Base-by-base conservation (phyloP, 495 filamentous ascomycete genomes). In the Symbiotaphrina buchneri region DNA sequence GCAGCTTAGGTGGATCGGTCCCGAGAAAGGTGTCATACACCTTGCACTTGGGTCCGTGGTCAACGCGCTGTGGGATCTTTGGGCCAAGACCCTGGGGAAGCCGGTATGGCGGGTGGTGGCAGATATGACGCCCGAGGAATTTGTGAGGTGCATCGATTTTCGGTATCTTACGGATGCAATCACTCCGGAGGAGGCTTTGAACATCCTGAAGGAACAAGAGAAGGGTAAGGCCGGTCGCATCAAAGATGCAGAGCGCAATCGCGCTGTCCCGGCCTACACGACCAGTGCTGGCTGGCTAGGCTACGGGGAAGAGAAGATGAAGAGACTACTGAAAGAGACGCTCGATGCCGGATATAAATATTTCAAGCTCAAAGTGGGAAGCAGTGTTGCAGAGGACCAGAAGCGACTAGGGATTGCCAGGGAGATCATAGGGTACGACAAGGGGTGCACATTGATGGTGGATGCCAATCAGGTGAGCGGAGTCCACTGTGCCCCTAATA, bases 11-110 rank as follows among this genome's bases (percentile, higher is more conserved):
- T 94, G 84, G 84, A 85, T 92, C 44, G 84, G 84, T 0, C 84
- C 84, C 1, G 84, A 94, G 46, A 92, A 92, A 54, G 84, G 84
- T 30, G 84, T 92, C 10, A 87, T 85, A 38, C 84, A 94, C 51
- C 69, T 94, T 0, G 84, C 84, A 2, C 71, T 90, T 0, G 82
- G 78, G 18, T 79, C 83, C 21, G 74, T 92, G 15, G 74, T 94
- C 33, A 94, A 94, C 47, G 84, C 82, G 0, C 54, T 91, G 38
- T 94, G 84, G 84, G 84, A 94, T 53, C 68, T 94, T 10, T 91
- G 84, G 83, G 80, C 80, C 24, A 92, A 92, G 50, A 60, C 61
- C 7, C 65, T 83, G 10, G 56, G 63, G 21, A 92, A 91, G 52
- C 84, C 84, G 7, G 75, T 94, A 2, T 94, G 84, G 84, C 62